phyloP scores from a whole-genome alignment of 1,284 basidiomycete species.

The Rhodotorula sp. region DNA sequence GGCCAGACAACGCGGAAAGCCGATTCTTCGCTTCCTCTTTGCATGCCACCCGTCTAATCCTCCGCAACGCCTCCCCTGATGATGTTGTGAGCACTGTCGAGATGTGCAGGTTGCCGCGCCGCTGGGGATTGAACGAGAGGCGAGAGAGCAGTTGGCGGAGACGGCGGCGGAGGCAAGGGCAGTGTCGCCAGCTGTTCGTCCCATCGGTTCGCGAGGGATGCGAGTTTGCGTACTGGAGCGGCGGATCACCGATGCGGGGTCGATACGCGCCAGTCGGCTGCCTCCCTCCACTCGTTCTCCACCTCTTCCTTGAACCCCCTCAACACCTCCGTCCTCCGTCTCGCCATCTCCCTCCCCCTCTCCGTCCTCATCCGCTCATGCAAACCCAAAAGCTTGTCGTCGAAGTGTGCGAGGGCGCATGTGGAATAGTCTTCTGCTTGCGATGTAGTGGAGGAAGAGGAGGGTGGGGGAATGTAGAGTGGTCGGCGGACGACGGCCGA shows the following conservation, averaged over 20 bases:
- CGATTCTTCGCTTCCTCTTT: too few relatives aligned
- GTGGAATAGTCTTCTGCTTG: conserved; percentile 55
- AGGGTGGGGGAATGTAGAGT: conserved; percentile 58
- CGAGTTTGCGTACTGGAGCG: neutral
- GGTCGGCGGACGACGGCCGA: conserved; percentile 65
- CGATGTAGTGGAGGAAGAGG: conserved; percentile 48
- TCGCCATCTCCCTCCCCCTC: conserved; percentile 34
- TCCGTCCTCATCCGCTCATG: conserved; percentile 64
- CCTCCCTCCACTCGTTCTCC: conserved; percentile 30
- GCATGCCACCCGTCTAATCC: too few relatives aligned
- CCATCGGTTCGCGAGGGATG: neutral
- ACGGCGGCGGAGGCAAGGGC: too few relatives aligned
- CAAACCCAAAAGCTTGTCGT: conserved; percentile 80
- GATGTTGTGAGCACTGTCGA: too few relatives aligned
- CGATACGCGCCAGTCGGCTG: neutral
- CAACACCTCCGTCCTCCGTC: conserved; percentile 36
- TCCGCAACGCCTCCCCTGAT: neutral
- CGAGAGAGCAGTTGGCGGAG: too few relatives aligned
- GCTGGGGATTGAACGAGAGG: too few relatives aligned
- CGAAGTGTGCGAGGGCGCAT: conserved; percentile 73
- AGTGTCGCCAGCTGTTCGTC: too few relatives aligned
- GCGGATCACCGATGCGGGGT: neutral
- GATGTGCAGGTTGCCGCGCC: too few relatives aligned
- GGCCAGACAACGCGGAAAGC: too few relatives aligned
- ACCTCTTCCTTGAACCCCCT: conserved; percentile 28